Base-by-base conservation (phyloP, 1,139 yeast genomes). In the Hemisphaericaspora xylofermentans region DNA sequence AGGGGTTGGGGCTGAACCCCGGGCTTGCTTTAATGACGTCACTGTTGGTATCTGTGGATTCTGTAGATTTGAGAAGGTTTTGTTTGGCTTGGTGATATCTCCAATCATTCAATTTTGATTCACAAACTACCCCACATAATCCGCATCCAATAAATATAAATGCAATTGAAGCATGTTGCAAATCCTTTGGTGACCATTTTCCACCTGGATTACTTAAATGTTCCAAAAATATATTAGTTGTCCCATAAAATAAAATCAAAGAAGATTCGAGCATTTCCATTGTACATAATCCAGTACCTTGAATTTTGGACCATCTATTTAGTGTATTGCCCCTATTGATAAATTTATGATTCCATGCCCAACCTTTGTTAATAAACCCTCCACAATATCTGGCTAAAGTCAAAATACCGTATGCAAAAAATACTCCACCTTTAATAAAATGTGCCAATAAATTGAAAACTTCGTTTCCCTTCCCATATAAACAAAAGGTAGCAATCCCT, bases 141-240 rank as follows among this genome's bases (percentile, higher is more conserved):
- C 98, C 98, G 41, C 93, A 82, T 9, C 98, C 98, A 54, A 93
- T 74, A 60, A 75, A 93, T 79, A 93, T 85, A 60, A 93, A 93
- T 1, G 98, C 98, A 62, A 93, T 91, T 13, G 96, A 88, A 9
- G 74, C 95, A 61, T 93, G 98, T 64, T 93, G 98, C 49, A 93
- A 76, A 60, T 93, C 98, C 63, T 91, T 91, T 32, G 95, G 86
- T 9, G 87, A 71, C 96, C 97, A 93, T 38, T 64, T 79, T 28
- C 93, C 94, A 40, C 84, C 91, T 6, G 95, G 84, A 41, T 60
- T 61, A 8, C 76, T 59, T 51, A 93, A 74, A 60, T 88, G 97
- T 64, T 93, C 98, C 65, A 93, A 63, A 57, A 93, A 93, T 25
- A 93, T 72, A 60, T 93, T 91, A 19, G 97, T 85, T 21, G 80